Conservation (phyloP, 2,329 filamentous ascomycete species). For the Leptographium galeiforme region DNA sequence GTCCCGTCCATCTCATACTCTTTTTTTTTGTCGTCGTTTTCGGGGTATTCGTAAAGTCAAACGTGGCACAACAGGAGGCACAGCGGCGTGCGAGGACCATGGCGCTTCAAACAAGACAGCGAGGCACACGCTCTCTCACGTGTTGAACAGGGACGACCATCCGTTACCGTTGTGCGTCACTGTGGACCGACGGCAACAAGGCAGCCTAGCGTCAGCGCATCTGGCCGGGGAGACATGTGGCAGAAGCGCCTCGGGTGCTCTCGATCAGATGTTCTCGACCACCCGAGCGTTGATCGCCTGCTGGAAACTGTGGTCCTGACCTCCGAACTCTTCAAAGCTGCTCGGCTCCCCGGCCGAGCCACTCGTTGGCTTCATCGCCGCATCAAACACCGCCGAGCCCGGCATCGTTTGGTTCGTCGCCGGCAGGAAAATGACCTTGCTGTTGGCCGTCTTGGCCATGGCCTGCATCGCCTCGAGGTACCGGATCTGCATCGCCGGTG, state of each 20-base stretch:
- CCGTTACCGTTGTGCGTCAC: not conserved
- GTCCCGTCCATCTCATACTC: not conserved
- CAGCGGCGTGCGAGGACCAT: not conserved
- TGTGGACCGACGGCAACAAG: not conserved
- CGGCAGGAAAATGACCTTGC: slow-evolving; percentile 76
- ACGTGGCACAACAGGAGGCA: not conserved
- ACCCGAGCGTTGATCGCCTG: slow-evolving; percentile 69
- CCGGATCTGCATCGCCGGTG: slow-evolving; percentile 94
- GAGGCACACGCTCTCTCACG: not conserved
- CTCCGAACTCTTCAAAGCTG: slow-evolving; percentile 36
- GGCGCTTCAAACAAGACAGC: not conserved
- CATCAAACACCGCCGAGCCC: slow-evolving; percentile 24
- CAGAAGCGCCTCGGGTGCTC: not conserved
- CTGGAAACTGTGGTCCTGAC: slow-evolving; percentile 52
- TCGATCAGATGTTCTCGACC: slow-evolving; percentile 58
- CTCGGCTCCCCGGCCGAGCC: slow-evolving; percentile 23
- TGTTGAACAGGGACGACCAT: not conserved
- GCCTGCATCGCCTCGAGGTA: slow-evolving; percentile 98
- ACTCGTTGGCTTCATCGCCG: slow-evolving; percentile 25
- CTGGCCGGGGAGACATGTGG: not conserved
- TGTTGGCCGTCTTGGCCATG: slow-evolving; percentile 89
- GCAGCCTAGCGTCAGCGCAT: not conserved
- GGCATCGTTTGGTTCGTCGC: slow-evolving; percentile 49
- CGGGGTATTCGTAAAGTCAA: not conserved
- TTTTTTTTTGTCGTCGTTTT: not conserved